Percentiles rank a stretch among this genome's conserved stretches.
Conservation (phyloP, 495 filamentous ascomycete species). For the Lichina pygmaea region DNA sequence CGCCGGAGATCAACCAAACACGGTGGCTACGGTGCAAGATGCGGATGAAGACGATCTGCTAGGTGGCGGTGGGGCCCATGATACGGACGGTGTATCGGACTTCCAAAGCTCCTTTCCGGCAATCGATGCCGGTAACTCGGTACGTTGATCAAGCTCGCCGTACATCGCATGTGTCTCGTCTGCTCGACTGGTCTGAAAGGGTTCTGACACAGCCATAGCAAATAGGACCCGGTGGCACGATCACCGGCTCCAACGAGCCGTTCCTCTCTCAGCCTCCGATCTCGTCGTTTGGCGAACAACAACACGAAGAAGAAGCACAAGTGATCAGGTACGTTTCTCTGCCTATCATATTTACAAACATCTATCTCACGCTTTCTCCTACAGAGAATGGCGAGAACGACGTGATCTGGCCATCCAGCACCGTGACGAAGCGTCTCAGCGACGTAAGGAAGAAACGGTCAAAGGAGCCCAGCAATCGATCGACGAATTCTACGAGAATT, state of each 20-base stretch:
- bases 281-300: slow-evolving; percentile 14
- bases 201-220: slow-evolving; percentile 19
- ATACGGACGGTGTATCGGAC: slow-evolving; percentile 26
- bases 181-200: background rate
- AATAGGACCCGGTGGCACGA: slow-evolving; percentile 66
- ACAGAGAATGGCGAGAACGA: slow-evolving; percentile 67
- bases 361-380: background rate
- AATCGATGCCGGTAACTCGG: slow-evolving; percentile 56
- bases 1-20: slow-evolving; percentile 31
- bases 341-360: background rate
- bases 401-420: slow-evolving; percentile 50
- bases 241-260: slow-evolving; percentile 47
- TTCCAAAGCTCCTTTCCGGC: slow-evolving; percentile 80
- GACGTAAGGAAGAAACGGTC: slow-evolving; percentile 56
- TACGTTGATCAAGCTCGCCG: slow-evolving; percentile 13
- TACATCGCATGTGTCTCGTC: background rate
- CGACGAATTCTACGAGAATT: slow-evolving; percentile 98
- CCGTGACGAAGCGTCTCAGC: slow-evolving; percentile 47
- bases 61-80: slow-evolving; percentile 26
- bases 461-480: slow-evolving; percentile 69
- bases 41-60: slow-evolving; percentile 42
- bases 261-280: slow-evolving; percentile 40
- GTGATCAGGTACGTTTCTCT: slow-evolving; percentile 34
- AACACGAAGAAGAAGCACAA: slow-evolving; percentile 60
- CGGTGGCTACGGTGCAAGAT: slow-evolving; percentile 24